Base-by-base conservation (phyloP, 2,329 filamentous ascomycete species). In the Penicillium fuscoglaucum region DNA sequence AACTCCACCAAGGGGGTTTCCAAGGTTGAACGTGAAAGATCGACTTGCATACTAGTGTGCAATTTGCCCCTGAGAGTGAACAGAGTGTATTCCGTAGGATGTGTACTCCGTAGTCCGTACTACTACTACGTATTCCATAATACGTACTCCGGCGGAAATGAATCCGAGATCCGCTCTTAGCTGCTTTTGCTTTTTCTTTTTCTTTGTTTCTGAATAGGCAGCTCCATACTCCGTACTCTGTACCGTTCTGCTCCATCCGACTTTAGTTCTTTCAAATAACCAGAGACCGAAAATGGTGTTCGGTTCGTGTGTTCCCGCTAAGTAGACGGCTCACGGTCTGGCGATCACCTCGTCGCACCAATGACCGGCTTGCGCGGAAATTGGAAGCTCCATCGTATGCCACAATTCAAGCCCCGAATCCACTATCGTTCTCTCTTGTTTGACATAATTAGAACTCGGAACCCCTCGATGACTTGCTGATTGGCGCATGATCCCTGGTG, bases 271-370 rank as follows among this genome's bases (percentile, higher is more conserved):
- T 29, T 44, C 37, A 55, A 61, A 29, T 50, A 48, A 62, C 43
- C 12, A 46, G 24, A 47, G 52, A 15, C 52, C 29, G 29, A 60
- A 53, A 56, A 52, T 62, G 56, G 60, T 51, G 55, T 37, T 62
- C 33, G 41, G 60, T 61, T 63, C 60, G 39, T 53, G 50, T 58
- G 56, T 58, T 62, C 49, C 63, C 63, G 43, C 49, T 57, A 58
- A 54, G 45, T 58, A 57, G 57, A 35, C 41, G 63, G 39, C 40
- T 61, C 59, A 62, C 60, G 55, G 48, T 35, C 50, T 55, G 64
- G 57, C 66, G 64, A 68, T 68, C 66, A 52, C 50, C 24, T 59
- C 58, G 31, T 61, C 56, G 58, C 63, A 61, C 66, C 66, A 68
- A 68, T 67, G 37, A 52, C 19, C 13, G 37, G 43, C 37, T 41